Percentiles rank a stretch among this genome's conserved stretches.
phyloP scores from a whole-genome alignment of 164 flowering plant genomes.

The Cinnamomum micranthum region DNA sequence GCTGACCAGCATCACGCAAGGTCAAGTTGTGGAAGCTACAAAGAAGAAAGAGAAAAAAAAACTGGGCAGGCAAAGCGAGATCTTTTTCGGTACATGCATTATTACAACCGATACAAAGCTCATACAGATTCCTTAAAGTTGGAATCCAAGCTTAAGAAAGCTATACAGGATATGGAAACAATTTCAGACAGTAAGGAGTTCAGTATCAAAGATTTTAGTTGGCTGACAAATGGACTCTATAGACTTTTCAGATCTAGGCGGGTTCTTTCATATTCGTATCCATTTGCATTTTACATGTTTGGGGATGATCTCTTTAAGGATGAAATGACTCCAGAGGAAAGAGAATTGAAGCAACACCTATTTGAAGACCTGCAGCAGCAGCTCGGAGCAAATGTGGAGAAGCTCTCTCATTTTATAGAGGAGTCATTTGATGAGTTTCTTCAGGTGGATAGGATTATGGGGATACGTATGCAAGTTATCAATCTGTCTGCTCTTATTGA shows the following conservation, averaged over 20 bases:
- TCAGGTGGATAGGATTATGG: slow-evolving; percentile 25
- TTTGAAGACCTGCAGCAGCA: slow-evolving; percentile 65
- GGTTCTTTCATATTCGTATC: slow-evolving; percentile 52
- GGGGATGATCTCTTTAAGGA: slow-evolving; percentile 47
- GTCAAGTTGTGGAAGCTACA: slow-evolving; percentile 46
- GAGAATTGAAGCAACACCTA: slow-evolving; percentile 42
- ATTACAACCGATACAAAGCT: slow-evolving; percentile 48
- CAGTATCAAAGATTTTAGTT: slow-evolving; percentile 33
- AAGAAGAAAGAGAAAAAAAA: slow-evolving; percentile 28
- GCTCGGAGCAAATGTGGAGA: slow-evolving; percentile 51
- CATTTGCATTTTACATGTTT: slow-evolving; percentile 67
- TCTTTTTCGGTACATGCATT: slow-evolving; percentile 52
- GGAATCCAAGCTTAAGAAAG: slow-evolving; percentile 39
- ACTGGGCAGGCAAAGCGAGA: slow-evolving; percentile 46
- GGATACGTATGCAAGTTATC: slow-evolving; percentile 42
- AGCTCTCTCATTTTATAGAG: slow-evolving; percentile 43
- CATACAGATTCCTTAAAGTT: slow-evolving; percentile 47
- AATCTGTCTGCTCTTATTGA: slow-evolving; percentile 38
- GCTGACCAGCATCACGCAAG: slow-evolving; percentile 30
- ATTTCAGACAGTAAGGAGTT: slow-evolving; percentile 28
- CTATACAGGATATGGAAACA: slow-evolving; percentile 26
- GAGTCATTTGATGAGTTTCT: slow-evolving; percentile 31
- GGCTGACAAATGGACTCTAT: slow-evolving; percentile 47
- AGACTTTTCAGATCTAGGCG: slow-evolving; percentile 57
- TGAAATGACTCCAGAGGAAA: slow-evolving; percentile 39